phyloP scores from a whole-genome alignment of 371 early-diverging fungal species.

The Blakeslea trispora region DNA sequence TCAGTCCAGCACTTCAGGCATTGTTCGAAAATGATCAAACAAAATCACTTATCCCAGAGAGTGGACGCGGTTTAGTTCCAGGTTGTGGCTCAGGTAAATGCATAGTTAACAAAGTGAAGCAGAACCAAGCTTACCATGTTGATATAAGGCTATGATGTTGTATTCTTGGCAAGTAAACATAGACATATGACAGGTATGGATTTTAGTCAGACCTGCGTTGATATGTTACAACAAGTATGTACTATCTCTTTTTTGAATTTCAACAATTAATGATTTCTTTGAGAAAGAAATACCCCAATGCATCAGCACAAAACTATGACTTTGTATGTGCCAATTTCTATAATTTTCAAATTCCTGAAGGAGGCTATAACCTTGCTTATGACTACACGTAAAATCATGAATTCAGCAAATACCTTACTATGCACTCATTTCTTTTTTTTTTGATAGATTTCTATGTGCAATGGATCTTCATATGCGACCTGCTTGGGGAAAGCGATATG shows the following conservation, averaged over 20 bases:
- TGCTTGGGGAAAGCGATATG: conserved; percentile 73
- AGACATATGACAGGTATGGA: conserved; percentile 73
- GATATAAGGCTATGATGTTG: conserved; percentile 70
- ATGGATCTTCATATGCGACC: conserved; percentile 67
- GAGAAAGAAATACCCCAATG: conserved; percentile 28
- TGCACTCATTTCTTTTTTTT: conserved; percentile 4
- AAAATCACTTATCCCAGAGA: conserved; percentile 51
- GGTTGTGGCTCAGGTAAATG: conserved; percentile 81
- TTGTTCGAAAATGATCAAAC: conserved; percentile 61
- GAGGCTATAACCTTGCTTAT: conserved; percentile 73
- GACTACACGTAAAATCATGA: conserved; percentile 86
- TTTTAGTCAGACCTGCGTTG: conserved; percentile 67
- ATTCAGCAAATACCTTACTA: too few species aligned
- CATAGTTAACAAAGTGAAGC: not conserved
- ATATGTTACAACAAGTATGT: conserved; percentile 50
- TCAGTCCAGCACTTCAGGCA: conserved; percentile 66
- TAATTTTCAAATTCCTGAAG: conserved; percentile 55
- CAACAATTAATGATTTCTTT: too few species aligned
- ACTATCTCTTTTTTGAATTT: too few species aligned
- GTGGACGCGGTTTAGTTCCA: conserved; percentile 75
- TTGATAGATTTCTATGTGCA: conserved; percentile 78
- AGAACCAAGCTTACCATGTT: conserved; percentile 5
- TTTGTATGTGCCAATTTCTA: conserved; percentile 77
- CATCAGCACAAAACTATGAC: conserved; percentile 34
- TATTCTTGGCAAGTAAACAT: conserved; percentile 61